phyloP scores from a whole-genome alignment of 202 grass and related monocot species.

The Brachypodium distachyon region DNA sequence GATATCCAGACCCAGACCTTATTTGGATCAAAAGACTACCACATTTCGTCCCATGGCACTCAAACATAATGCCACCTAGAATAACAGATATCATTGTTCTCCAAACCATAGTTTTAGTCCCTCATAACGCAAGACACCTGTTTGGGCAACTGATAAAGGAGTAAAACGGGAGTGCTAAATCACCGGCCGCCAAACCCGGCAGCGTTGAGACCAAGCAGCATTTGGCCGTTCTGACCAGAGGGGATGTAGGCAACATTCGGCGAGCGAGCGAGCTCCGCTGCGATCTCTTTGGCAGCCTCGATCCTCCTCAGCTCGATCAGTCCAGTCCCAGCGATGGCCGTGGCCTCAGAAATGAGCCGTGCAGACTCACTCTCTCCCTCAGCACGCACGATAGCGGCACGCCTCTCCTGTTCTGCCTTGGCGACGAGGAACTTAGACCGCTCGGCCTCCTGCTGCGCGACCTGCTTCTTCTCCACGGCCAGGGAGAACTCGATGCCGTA shows the following conservation, averaged over 20 bases:
- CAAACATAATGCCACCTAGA: constrained; percentile 5
- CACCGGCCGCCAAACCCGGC: constrained; percentile 44
- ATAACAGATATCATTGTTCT: constrained; percentile 14
- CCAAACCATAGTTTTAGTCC: constrained; percentile 11
- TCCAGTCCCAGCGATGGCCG: constrained; percentile 46
- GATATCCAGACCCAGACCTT: constrained; percentile 1
- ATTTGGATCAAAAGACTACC: constrained; percentile 15
- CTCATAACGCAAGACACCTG: background rate
- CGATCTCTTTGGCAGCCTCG: constrained; percentile 89
- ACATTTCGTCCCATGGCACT: constrained; percentile 17
- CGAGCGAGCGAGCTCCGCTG: constrained; percentile 44
- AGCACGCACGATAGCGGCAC: constrained; percentile 59
- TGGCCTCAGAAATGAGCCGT: constrained; percentile 83
- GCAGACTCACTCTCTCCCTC: constrained; percentile 90
- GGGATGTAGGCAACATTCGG: constrained; percentile 76
- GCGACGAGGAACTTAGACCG: constrained; percentile 91
- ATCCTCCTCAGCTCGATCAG: constrained; percentile 85
- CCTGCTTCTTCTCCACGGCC: constrained; percentile 93
- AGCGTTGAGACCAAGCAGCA: constrained; percentile 81
- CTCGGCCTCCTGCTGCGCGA: constrained; percentile 85
- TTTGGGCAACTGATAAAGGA: background rate
- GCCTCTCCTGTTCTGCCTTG: constrained; percentile 78
- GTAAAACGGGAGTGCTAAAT: background rate
- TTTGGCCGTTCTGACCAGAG: constrained; percentile 33
- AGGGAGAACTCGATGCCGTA: constrained; percentile 80